phyloP scores from a whole-genome alignment of 331 rosid genomes.

The Pyracantha coccinea region DNA sequence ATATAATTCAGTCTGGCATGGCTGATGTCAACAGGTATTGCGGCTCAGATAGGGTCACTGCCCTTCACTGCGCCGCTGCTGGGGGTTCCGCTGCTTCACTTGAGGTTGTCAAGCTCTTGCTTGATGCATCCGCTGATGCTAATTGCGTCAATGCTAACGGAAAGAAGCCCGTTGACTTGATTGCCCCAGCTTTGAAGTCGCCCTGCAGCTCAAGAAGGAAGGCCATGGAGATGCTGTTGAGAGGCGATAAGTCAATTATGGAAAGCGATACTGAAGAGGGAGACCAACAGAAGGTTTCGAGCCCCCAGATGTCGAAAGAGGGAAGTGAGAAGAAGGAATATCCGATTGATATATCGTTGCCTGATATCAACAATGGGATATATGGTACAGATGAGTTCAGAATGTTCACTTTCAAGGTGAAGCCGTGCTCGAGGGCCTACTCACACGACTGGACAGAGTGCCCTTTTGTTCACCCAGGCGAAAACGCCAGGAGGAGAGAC shows the following conservation, averaged over 20 bases:
- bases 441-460: conserved; percentile 99
- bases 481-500: conserved; percentile 98
- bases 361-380: conserved; percentile 82
- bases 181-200: conserved; percentile 43
- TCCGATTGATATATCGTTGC: conserved; percentile 73
- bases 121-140: conserved; percentile 59
- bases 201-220: conserved; percentile 41
- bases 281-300: conserved; percentile 29
- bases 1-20: conserved; percentile 45
- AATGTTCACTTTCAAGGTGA: conserved; percentile 95
- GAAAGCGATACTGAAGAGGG: conserved; percentile 29
- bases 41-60: conserved; percentile 78
- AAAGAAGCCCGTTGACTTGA: conserved; percentile 52
- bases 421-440: conserved; percentile 98
- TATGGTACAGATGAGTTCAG: conserved; percentile 88
- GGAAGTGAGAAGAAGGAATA: conserved; percentile 83
- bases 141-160: conserved; percentile 46
- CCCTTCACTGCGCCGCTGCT: conserved; percentile 85
- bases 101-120: conserved; percentile 67
- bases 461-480: conserved; percentile 96
- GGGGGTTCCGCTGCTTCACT: conserved; percentile 62
- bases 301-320: conserved; percentile 31
- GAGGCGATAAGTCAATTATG: conserved; percentile 31
- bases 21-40: conserved; percentile 62
- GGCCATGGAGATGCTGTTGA: conserved; percentile 63